Percentiles rank a stretch among this genome's conserved stretches.
Evolutionary conservation across 2,329 filamentous ascomycete genomes (phyloP).

Genomic region (Paraphoma sp.): DNA sequence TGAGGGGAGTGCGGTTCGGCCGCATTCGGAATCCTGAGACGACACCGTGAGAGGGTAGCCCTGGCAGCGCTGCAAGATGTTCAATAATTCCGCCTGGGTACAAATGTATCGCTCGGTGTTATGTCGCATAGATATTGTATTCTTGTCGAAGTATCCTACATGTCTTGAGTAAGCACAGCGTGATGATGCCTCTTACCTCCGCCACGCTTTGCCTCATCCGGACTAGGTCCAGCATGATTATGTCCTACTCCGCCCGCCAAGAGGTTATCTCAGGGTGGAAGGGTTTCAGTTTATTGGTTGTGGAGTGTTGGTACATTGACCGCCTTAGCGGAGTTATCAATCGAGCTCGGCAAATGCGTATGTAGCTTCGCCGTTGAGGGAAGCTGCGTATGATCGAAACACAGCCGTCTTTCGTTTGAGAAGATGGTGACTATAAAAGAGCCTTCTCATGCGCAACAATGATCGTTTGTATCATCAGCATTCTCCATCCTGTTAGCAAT

Average conservation of each 20-base stretch:
- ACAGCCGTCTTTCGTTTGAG: background rate
- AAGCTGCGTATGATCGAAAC: background rate
- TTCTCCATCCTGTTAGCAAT: background rate
- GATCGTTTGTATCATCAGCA: background rate
- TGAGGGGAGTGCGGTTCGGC: too few relatives aligned
- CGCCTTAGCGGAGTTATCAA: background rate
- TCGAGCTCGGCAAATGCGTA: background rate
- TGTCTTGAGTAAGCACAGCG: background rate
- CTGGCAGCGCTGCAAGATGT: too few relatives aligned
- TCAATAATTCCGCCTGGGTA: too few relatives aligned
- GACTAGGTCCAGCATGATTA: background rate
- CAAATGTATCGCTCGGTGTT: too few relatives aligned
- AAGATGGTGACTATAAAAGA: background rate
- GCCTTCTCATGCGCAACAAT: background rate
- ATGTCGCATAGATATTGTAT: too few relatives aligned
- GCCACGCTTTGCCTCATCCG: background rate
- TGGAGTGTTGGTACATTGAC: background rate
- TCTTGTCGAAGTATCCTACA: too few relatives aligned
- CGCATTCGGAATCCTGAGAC: too few relatives aligned
- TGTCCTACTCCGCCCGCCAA: background rate
- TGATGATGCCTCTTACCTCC: background rate
- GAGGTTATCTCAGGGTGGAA: background rate
- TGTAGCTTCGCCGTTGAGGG: background rate
- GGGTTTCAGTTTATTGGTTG: background rate
- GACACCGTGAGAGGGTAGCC: too few relatives aligned